Conservation (phyloP, 2,329 filamentous ascomycete genomes). For the Geosmithia flava region DNA sequence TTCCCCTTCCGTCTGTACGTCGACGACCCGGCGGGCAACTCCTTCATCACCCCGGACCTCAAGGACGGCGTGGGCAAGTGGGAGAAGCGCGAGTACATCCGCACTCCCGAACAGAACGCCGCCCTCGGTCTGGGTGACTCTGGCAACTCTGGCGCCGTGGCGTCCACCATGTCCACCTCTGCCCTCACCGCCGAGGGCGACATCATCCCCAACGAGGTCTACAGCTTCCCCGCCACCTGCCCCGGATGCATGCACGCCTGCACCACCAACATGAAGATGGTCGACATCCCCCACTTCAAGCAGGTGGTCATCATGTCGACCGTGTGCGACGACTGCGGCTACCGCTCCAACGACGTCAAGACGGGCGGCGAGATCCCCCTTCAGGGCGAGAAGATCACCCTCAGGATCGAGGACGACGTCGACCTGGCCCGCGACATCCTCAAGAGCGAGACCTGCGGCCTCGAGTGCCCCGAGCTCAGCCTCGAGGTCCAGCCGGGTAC, state of each 20-base stretch:
- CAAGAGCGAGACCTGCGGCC: conserved; percentile 84
- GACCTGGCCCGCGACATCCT: conserved; percentile 89
- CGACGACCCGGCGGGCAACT: conserved; percentile 91
- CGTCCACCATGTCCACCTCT: conserved; percentile 35
- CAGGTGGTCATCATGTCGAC: conserved; percentile 95
- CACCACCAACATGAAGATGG: conserved; percentile 96
- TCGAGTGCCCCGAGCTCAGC: conserved; percentile 77
- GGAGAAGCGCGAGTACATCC: conserved; percentile 70
- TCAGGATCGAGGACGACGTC: conserved; percentile 53
- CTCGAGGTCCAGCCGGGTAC: conserved; percentile 88
- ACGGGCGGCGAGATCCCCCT: conserved; percentile 87
- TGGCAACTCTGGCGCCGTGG: neutral
- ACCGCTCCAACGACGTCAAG: conserved; percentile 94
- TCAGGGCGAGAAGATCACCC: conserved; percentile 70
- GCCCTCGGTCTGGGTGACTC: conserved; percentile 61
- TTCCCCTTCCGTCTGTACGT: conserved; percentile 84
- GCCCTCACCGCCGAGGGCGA: conserved; percentile 48
- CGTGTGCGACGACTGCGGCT: conserved; percentile 81
- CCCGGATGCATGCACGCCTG: conserved; percentile 81
- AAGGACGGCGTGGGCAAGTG: conserved; percentile 77
- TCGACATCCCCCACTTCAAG: conserved; percentile 96
- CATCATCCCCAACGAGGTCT: conserved; percentile 87
- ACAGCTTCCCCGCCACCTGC: conserved; percentile 83
- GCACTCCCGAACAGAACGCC: conserved; percentile 78
- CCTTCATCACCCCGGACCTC: conserved; percentile 83